These are phyloP conservation scores for Dalbergia cultrata DNA, from an alignment of 306 rosid species.

Conservation along the genomic window DNA sequence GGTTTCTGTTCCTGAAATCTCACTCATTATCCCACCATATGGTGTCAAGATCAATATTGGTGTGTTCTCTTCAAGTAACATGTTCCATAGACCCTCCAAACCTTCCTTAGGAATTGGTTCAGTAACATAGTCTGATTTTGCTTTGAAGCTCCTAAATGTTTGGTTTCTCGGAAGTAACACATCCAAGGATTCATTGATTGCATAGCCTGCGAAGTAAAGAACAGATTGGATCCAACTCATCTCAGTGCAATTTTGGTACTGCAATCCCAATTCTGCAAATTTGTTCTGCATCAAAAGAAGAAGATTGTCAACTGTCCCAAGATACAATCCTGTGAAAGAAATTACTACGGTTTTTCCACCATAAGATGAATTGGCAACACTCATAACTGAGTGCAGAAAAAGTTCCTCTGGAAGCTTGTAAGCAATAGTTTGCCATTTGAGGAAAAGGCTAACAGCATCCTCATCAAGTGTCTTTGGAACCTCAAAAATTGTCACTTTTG, in stretches of 20 bases:
- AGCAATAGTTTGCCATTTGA: conserved; percentile 55
- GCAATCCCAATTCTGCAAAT: conserved; percentile 42
- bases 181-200: conserved; percentile 15
- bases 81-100: conserved; percentile 44
- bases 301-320: conserved; percentile 29
- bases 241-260: conserved; percentile 17
- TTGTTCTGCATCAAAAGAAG: conserved; percentile 19
- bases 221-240: conserved; percentile 55
- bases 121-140: conserved; percentile 49
- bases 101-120: conserved; percentile 40
- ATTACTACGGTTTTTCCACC: conserved; percentile 16
- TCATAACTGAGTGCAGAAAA: conserved; percentile 42
- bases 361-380: conserved; percentile 19
- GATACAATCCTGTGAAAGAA: conserved; percentile 47
- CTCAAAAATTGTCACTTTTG: conserved; percentile 49
- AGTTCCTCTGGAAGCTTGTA: conserved; percentile 39
- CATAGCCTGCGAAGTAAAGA: conserved; percentile 27
- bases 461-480: conserved; percentile 39
- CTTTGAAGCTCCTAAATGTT: conserved; percentile 41
- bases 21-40: conserved; percentile 56
- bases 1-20: conserved; percentile 51
- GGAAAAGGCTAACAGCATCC: conserved; percentile 45
- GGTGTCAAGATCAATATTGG: conserved; percentile 52
- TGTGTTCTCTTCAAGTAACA: conserved; percentile 23
- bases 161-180: conserved; percentile 44